A percentile compares a stretch with the other conserved stretches of the same genome.
These are phyloP conservation scores for Neodidymelliopsis sp. DNA, from an alignment of 2,329 filamentous ascomycete genomes.

Conservation along the genomic window DNA sequence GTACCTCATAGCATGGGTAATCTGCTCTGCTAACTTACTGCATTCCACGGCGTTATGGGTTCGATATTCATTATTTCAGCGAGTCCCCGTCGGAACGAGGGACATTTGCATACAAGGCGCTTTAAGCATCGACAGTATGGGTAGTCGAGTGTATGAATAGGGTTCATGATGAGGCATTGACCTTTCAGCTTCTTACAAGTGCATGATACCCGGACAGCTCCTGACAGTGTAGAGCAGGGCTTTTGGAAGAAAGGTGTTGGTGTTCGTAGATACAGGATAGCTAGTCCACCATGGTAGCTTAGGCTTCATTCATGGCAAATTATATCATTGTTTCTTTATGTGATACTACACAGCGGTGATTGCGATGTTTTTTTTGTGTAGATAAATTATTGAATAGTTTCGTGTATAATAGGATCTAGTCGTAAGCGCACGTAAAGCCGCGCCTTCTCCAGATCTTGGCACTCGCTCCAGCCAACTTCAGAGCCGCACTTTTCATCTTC, in stretches of 20 bases:
- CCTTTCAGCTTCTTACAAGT: slow-evolving; percentile 25
- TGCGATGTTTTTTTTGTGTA: too few relatives aligned
- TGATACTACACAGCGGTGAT: too few relatives aligned
- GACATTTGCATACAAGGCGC: slow-evolving; percentile 32
- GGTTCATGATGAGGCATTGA: slow-evolving; percentile 22
- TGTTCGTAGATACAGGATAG: slow-evolving; percentile 7
- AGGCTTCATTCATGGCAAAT: slow-evolving; percentile 6
- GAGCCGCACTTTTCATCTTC: too few relatives aligned
- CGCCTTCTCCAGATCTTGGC: too few relatives aligned
- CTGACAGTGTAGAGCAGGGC: slow-evolving; percentile 13
- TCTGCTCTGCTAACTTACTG: slow-evolving; percentile 30
- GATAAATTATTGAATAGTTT: too few relatives aligned
- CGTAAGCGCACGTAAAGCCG: too few relatives aligned
- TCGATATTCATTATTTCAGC: slow-evolving; percentile 9
- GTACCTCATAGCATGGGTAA: slow-evolving; percentile 33
- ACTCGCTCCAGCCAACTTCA: too few relatives aligned
- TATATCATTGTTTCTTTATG: slow-evolving; percentile 10
- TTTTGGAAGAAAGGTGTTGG: slow-evolving; percentile 4
- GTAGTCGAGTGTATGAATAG: slow-evolving; percentile 25
- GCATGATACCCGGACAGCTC: slow-evolving; percentile 40
- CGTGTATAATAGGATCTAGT: too few relatives aligned
- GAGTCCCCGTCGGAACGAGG: slow-evolving; percentile 1
- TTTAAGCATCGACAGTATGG: slow-evolving; percentile 5
- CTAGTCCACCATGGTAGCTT: slow-evolving; percentile 1
- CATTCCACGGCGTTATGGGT: slow-evolving; percentile 35